Evolutionary conservation across 2,329 filamentous ascomycete genomes (phyloP).

Genomic region (Neonectria neomacrospora): DNA sequence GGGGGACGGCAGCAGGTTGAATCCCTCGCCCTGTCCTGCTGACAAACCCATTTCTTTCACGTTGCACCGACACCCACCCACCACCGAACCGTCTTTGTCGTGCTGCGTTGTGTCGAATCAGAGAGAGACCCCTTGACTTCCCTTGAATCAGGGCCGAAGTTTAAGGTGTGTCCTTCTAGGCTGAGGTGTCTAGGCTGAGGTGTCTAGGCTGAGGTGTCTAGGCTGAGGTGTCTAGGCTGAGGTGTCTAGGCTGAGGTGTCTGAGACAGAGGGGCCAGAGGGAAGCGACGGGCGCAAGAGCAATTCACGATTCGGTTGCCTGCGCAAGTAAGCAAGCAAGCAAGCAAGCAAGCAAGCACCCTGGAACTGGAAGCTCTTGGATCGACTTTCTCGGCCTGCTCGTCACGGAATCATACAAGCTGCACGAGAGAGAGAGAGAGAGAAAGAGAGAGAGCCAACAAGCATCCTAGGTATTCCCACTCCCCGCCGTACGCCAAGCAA

Average conservation of each 20-base stretch:
- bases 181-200: not conserved
- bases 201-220: not conserved
- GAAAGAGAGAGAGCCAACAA: too few relatives aligned
- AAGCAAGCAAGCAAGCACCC: too few relatives aligned
- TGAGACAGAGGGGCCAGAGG: not conserved
- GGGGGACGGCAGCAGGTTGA: not conserved
- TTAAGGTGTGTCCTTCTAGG: too few relatives aligned
- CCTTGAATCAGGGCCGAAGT: too few relatives aligned
- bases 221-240: not conserved
- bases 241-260: not conserved
- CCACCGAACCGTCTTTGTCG: not conserved
- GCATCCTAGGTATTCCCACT: too few relatives aligned
- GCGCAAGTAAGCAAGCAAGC: too few relatives aligned
- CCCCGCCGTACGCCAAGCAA: not conserved
- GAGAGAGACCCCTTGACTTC: not conserved
- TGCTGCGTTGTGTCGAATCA: not conserved
- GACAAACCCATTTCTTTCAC: conserved; percentile 42
- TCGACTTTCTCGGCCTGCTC: not conserved
- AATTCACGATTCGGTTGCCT: not conserved
- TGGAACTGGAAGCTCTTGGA: not conserved
- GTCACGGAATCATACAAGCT: not conserved
- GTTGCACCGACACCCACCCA: conserved; percentile 18
- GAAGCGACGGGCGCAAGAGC: not conserved
- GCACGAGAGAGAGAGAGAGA: not conserved
- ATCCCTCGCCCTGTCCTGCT: conserved; percentile 29